Base-by-base conservation (phyloP, 2,329 filamentous ascomycete genomes). In the Leptographium radiaticola region DNA sequence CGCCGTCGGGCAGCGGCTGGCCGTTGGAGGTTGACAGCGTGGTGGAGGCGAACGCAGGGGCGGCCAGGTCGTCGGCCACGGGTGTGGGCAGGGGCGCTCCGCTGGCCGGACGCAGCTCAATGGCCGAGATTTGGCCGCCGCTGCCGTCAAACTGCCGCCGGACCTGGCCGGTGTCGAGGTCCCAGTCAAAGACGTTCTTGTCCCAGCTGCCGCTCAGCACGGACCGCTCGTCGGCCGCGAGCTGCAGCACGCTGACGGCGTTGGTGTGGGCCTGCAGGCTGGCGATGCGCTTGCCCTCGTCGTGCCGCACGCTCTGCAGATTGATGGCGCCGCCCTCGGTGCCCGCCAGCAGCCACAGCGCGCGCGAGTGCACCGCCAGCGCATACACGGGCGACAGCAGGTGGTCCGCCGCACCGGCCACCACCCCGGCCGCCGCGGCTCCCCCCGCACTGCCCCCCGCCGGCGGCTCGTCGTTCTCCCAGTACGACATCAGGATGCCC, bases 161-260 rank as follows among this genome's bases (percentile, higher is more conserved):
- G 8, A 86, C 75, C 61, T 86, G 76, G 0, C 93, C 93, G 1
- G 81, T 93, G 62, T 97, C 89, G 31, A 98, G 68, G 66, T 97
- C 93, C 93, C 93, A 98, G 65, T 97, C 90, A 52, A 89, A 79
- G 1, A 97, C 84, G 18, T 80, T 86, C 70, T 95, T 97, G 68
- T 98, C 93, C 93, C 93, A 98, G 65, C 89, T 91, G 4, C 93
- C 93, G 38, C 89, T 96, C 10, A 98, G 69, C 5, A 97, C 80
- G 42, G 85, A 90, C 62, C 78, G 84, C 70, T 98, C 93, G 60
- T 97, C 90, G 6, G 86, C 81, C 0, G 87, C 81, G 13, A 98
- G 71, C 11, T 80, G 84, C 55, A 98, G 70, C 6, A 94, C 88
- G 20, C 89, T 95, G 18, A 98, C 93, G 0, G 93, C 91, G 48